These are phyloP conservation scores for Polygonum maritimum DNA, from an alignment of 148 eudicot species.

Conservation along the genomic window DNA sequence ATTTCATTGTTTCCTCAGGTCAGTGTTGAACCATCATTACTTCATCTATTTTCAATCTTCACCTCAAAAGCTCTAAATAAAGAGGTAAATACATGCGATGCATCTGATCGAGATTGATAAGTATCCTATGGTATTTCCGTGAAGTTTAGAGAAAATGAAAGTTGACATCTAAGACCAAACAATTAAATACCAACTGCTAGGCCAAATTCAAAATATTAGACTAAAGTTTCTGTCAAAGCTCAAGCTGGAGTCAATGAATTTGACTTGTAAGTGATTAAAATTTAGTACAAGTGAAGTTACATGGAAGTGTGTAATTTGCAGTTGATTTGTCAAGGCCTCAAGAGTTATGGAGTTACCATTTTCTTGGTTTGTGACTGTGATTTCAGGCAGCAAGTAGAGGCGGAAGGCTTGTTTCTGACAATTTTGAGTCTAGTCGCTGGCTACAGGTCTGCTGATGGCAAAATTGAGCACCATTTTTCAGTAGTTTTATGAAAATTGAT, in stretches of 20 bases:
- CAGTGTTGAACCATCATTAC: conserved; percentile 15
- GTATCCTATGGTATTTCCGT: neutral
- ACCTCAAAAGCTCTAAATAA: neutral
- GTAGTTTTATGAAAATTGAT: neutral
- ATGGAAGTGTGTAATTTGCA: neutral
- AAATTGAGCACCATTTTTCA: neutral
- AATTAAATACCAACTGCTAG: neutral
- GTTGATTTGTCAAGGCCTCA: neutral
- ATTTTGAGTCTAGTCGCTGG: conserved; percentile 79
- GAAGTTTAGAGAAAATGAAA: neutral
- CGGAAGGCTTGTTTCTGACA: conserved; percentile 72
- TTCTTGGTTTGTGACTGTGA: conserved; percentile 12
- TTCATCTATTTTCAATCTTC: neutral
- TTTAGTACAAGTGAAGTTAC: neutral
- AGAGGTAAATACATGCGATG: neutral
- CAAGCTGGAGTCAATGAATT: neutral
- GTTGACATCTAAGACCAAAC: neutral
- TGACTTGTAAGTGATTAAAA: neutral
- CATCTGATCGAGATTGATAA: neutral
- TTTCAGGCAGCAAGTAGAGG: conserved; percentile 66
- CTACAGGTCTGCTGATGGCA: conserved; percentile 49
- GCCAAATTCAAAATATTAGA: neutral
- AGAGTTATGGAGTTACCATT: neutral
- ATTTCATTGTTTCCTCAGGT: conserved; percentile 89
- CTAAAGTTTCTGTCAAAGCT: neutral